Conservation (phyloP, 768 basidiomycete species). For the Pisolithus microcarpus region DNA sequence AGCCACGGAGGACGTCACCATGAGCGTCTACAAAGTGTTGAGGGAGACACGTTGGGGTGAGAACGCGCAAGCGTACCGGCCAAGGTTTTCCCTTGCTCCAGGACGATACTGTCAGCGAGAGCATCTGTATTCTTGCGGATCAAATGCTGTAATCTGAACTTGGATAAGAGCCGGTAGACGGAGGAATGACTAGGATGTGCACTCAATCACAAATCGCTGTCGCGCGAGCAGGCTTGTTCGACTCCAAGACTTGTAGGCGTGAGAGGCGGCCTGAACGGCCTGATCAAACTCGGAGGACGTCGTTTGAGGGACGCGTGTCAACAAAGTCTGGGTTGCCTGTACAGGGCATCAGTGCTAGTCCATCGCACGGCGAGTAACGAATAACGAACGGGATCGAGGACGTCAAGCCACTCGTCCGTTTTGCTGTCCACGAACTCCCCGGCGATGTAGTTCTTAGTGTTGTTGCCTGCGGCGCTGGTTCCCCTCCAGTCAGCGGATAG, state of each 20-base stretch:
- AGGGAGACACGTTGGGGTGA: neutral
- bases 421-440: slow-evolving; percentile 86
- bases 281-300: slow-evolving; percentile 72
- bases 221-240: slow-evolving; percentile 76
- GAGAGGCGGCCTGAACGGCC: slow-evolving; percentile 75
- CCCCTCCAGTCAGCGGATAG: slow-evolving; percentile 79
- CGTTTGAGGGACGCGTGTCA: slow-evolving; percentile 88
- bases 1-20: slow-evolving; percentile 87
- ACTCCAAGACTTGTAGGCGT: slow-evolving; percentile 88
- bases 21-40: slow-evolving; percentile 62
- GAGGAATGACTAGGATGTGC: slow-evolving; percentile 22
- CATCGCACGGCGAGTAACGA: neutral
- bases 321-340: slow-evolving; percentile 84
- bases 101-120: slow-evolving; percentile 80
- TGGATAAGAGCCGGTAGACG: slow-evolving; percentile 3
- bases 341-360: neutral
- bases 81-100: slow-evolving; percentile 94
- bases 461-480: slow-evolving; percentile 77
- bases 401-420: slow-evolving; percentile 73
- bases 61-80: slow-evolving; percentile 45
- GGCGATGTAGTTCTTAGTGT: slow-evolving; percentile 86
- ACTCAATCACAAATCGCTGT: slow-evolving; percentile 89
- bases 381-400: slow-evolving; percentile 75
- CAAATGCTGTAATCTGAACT: slow-evolving; percentile 69
- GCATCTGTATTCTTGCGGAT: slow-evolving; percentile 82